These are phyloP conservation scores for Kokia cookei DNA, from an alignment of 441 rosid species.

Conservation along the genomic window DNA sequence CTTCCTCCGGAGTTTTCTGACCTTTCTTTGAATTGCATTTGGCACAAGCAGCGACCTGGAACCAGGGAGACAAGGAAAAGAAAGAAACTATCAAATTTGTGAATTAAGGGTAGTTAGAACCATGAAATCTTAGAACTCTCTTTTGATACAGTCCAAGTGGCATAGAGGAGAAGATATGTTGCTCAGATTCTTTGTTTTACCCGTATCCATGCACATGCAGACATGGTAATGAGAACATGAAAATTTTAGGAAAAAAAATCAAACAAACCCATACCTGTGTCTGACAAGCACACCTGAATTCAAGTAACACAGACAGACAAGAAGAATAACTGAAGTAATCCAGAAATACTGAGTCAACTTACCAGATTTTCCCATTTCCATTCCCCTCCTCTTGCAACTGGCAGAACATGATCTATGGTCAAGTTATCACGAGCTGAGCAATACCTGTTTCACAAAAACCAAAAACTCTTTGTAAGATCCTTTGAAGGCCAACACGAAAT, in stretches of 20 bases:
- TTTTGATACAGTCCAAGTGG: no score
- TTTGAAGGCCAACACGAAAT: not conserved
- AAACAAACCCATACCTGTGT: no score
- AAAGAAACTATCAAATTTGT: not conserved
- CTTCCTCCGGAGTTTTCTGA: conserved; percentile 69
- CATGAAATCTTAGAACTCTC: no score
- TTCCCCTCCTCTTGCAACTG: conserved; percentile 69
- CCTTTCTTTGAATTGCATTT: conserved; percentile 89
- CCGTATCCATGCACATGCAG: no score
- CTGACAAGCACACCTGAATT: no score
- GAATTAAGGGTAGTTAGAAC: not conserved
- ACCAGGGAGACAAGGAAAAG: not conserved
- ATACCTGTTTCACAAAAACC: conserved; percentile 43
- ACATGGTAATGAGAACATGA: no score
- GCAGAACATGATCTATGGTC: conserved; percentile 87
- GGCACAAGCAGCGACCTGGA: conserved; percentile 82
- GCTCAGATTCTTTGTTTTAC: no score
- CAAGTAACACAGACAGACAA: not conserved
- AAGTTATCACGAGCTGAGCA: conserved; percentile 64
- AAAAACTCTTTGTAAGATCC: conserved; percentile 2
- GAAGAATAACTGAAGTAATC: not conserved
- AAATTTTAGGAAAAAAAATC: no score
- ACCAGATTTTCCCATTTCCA: conserved; percentile 98
- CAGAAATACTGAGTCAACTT: not conserved
- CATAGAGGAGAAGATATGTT: no score